A percentile compares a stretch with the other conserved stretches of the same genome.
These are phyloP conservation scores for Termitomyces sp. DNA, from an alignment of 768 basidiomycete genomes.

Conservation along the genomic window DNA sequence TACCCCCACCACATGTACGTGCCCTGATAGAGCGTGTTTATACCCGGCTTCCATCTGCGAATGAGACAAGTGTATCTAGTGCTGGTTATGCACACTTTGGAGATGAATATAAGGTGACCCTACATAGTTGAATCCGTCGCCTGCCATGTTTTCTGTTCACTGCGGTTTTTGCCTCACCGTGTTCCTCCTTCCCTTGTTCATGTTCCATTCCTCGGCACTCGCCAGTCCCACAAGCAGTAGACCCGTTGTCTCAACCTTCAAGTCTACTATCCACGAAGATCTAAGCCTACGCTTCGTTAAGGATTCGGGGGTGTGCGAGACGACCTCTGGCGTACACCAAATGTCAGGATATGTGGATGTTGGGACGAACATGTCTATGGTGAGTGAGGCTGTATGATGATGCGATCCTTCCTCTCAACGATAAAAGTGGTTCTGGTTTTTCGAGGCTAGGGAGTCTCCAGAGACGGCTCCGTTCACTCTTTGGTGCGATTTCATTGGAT, in stretches of 20 bases:
- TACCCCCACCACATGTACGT: neutral
- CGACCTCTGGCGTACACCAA: slow-evolving; percentile 56
- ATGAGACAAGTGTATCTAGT: neutral
- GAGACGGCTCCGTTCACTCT: slow-evolving; percentile 65
- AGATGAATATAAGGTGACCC: neutral
- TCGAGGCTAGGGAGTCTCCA: slow-evolving; percentile 56
- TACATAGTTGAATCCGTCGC: no score
- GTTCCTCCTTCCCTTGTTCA: neutral
- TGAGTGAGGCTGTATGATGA: slow-evolving; percentile 60
- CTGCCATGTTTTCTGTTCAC: neutral
- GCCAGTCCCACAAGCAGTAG: slow-evolving; percentile 9
- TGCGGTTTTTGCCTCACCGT: neutral
- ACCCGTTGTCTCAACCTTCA: slow-evolving; percentile 28
- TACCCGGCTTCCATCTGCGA: neutral
- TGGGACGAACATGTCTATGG: slow-evolving; percentile 53
- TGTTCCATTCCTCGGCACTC: no score
- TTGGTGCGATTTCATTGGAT: slow-evolving; percentile 51
- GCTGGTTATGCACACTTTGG: neutral
- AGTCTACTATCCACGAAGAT: slow-evolving; percentile 18
- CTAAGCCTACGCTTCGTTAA: slow-evolving; percentile 44
- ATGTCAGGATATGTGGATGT: slow-evolving; percentile 63
- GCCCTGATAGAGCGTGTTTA: neutral
- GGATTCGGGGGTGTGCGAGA: slow-evolving; percentile 64
- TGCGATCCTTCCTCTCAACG: slow-evolving; percentile 53
- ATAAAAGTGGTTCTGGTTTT: slow-evolving; percentile 76